Evolutionary conservation across 495 filamentous ascomycete species (phyloP).

Genomic region (Articulospora tetracladia): DNA sequence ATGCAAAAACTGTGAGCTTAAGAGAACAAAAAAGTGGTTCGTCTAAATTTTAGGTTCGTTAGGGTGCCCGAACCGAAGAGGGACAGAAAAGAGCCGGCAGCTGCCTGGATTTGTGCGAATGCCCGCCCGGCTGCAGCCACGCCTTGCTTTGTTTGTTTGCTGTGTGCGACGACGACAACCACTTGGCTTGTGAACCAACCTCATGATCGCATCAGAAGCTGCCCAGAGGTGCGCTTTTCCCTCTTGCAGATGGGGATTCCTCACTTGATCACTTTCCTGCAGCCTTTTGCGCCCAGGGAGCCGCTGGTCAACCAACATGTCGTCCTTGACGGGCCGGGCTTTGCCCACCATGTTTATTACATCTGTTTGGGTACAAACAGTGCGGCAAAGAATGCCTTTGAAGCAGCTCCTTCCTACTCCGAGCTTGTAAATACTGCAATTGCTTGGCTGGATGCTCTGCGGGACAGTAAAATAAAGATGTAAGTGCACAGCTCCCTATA

Average conservation of each 20-base stretch:
- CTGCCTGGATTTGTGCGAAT: too few species aligned
- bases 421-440: constrained; percentile 54
- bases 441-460: constrained; percentile 56
- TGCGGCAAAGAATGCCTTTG: constrained; percentile 36
- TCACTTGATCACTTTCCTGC: constrained; percentile 52
- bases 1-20: background rate
- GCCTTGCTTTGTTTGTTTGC: too few species aligned
- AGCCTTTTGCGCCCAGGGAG: constrained; percentile 49
- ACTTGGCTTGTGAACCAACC: too few species aligned
- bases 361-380: constrained; percentile 42
- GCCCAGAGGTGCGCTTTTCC: too few species aligned
- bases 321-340: constrained; percentile 71
- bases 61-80: background rate
- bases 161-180: too few species aligned
- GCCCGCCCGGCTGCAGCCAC: too few species aligned
- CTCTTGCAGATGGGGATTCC: constrained; percentile 65
- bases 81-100: too few species aligned
- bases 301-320: constrained; percentile 41
- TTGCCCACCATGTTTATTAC: constrained; percentile 67
- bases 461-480: constrained; percentile 50
- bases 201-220: too few species aligned
- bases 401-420: constrained; percentile 56
- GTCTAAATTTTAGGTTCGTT: constrained; percentile 1
- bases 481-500: constrained; percentile 31
- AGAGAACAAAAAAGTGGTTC: constrained; percentile 8